Base-by-base conservation (phyloP, 2,329 filamentous ascomycete species). In the Nothomitra cinnamomea region DNA sequence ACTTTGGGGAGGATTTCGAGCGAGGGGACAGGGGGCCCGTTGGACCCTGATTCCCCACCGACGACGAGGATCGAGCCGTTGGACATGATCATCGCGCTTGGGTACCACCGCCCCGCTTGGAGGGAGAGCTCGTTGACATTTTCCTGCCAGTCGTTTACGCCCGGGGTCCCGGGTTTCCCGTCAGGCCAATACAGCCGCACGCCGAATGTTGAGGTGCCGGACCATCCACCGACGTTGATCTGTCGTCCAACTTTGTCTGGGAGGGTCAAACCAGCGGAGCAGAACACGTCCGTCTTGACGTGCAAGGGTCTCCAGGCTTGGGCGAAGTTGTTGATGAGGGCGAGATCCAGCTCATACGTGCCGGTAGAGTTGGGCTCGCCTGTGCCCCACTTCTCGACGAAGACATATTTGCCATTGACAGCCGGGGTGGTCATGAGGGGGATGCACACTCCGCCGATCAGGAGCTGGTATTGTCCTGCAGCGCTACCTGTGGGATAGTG, bases 181-280 rank as follows among this genome's bases (percentile, higher is more conserved):
- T 82, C 76, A 2, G 80, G 80, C 56, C 69, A 71, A 63, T 82
- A 82, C 19, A 82, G 64, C 40, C 79, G 75, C 47, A 85, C 70
- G 42, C 80, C 79, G 55, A 74, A 78, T 1, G 79, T 78, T 0
- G 79, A 80, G 45, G 76, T 71, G 2, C 74, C 72, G 7, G 79
- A 78, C 80, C 82, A 84, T 17, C 81, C 79, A 52, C 81, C 80
- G 48, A 84, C 68, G 53, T 78, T 82, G 59, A 85, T 69, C 62
- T 82, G 78, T 19, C 81, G 73, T 2, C 76, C 81, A 41, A 69
- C 79, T 60, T 32, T 32, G 28, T 32, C 28, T 4, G 28, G 28
- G 10, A 32, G 77, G 78, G 61, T 84, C 80, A 83, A 63, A 17
- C 78, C 76, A 10, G 76, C 80, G 41, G 80, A 74, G 61, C 81